Conservation (phyloP, 257 asterid genomes). For the Solanum boliviense region DNA sequence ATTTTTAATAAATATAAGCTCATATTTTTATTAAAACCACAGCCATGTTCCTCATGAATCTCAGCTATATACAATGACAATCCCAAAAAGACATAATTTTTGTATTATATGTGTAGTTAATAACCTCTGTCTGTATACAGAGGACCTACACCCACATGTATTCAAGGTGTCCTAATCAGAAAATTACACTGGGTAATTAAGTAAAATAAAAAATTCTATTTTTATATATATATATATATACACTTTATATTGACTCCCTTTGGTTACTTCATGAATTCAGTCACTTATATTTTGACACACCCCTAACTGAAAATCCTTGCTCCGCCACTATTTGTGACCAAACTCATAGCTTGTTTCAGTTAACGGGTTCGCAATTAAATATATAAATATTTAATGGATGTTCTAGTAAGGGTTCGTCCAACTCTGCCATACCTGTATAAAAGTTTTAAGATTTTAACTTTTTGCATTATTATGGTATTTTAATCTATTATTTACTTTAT, state of each 20-base stretch:
- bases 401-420: background rate
- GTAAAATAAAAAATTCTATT: background rate
- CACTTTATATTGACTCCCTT: background rate
- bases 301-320: background rate
- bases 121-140: background rate
- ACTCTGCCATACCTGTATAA: background rate
- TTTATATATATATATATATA: background rate
- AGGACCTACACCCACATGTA: background rate
- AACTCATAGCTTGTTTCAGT: background rate
- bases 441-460: background rate
- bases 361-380: background rate
- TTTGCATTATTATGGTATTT: background rate
- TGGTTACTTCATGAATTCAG: background rate
- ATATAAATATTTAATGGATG: background rate
- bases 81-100: background rate
- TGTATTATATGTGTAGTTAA: background rate
- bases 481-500: background rate
- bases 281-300: background rate
- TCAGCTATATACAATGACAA: background rate
- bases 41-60: background rate
- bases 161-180: background rate
- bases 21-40: background rate
- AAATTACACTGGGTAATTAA: background rate
- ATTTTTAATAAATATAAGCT: background rate
- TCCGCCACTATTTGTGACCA: background rate